These are phyloP conservation scores for Cryptosporidium viatorum DNA, from an alignment of 169 alveolate species.

Conservation along the genomic window DNA sequence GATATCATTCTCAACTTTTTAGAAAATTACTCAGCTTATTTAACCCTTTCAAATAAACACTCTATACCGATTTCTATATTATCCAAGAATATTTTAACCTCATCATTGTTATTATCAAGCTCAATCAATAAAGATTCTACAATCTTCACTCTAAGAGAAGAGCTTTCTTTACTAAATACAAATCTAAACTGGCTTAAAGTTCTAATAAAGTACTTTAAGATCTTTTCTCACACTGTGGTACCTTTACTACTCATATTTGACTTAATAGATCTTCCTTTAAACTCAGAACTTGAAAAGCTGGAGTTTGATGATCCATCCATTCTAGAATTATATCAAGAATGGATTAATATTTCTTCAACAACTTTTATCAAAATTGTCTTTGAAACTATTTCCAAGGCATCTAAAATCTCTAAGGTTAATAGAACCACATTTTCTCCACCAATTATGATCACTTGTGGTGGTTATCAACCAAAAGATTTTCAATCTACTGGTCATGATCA, in stretches of 20 bases:
- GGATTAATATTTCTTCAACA: not conserved
- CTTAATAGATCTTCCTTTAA: slow-evolving; percentile 12
- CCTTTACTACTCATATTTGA: slow-evolving; percentile 55
- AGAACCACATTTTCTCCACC: slow-evolving; percentile 4
- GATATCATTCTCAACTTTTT: slow-evolving; percentile 5
- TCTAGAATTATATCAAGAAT: slow-evolving; percentile 6
- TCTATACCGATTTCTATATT: not conserved
- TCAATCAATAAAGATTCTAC: slow-evolving; percentile 4
- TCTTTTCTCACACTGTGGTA: slow-evolving; percentile 18
- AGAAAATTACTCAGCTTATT: slow-evolving; percentile 8
- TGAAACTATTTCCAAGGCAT: slow-evolving; percentile 16
- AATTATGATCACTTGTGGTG: not conserved
- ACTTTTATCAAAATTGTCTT: slow-evolving; percentile 2
- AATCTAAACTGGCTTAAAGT: slow-evolving; percentile 20
- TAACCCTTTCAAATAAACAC: not conserved
- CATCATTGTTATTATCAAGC: slow-evolving; percentile 29
- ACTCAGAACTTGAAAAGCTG: not conserved
- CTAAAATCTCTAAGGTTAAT: not conserved
- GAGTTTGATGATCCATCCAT: slow-evolving; percentile 6
- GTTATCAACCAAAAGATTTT: not conserved
- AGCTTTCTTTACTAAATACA: not conserved
- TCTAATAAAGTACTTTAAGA: slow-evolving; percentile 14
- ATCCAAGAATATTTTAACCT: slow-evolving; percentile 8
- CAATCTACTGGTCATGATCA: not conserved
- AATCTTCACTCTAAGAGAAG: not conserved